A percentile compares a stretch with the other conserved stretches of the same genome.
phyloP scores from a whole-genome alignment of 108 stramenopile species.

The Bacterosira constricta region DNA sequence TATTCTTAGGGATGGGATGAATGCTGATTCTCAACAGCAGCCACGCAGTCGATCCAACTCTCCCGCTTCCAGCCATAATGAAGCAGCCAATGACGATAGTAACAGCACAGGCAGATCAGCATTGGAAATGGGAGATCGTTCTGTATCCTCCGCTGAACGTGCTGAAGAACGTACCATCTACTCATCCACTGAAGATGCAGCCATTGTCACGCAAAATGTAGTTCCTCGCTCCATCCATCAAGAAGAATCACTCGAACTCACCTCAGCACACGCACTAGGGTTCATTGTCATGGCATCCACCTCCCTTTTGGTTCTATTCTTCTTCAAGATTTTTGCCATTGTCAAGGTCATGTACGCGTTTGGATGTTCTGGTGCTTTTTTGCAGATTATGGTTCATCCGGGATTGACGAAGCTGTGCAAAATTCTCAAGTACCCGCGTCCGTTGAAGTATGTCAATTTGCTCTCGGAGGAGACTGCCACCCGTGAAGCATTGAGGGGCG shows the following conservation, averaged over 20 bases:
- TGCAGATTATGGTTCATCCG: constrained; percentile 53
- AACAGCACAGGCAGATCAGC: neutral
- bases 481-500: constrained; percentile 13
- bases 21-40: too few relatives aligned
- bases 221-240: neutral
- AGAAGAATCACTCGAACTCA: constrained; percentile 49
- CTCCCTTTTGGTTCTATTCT: constrained; percentile 76
- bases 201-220: neutral
- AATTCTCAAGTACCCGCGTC: constrained; percentile 20
- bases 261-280: constrained; percentile 59
- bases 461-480: constrained; percentile 37
- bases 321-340: constrained; percentile 61
- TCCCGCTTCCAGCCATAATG: too few relatives aligned
- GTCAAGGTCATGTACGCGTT: constrained; percentile 77
- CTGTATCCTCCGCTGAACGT: neutral
- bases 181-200: constrained; percentile 18
- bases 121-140: neutral
- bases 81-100: too few relatives aligned
- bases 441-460: constrained; percentile 11
- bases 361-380: constrained; percentile 65
- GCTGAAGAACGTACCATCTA: constrained; percentile 26
- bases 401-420: constrained; percentile 9
- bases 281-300: constrained; percentile 74
- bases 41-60: too few relatives aligned
- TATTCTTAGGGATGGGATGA: too few relatives aligned